A percentile compares a stretch with the other conserved stretches of the same genome.
These are phyloP conservation scores for Asterella californica DNA, from an alignment of 225 moss, liverwort and hornwort genomes.

Conservation along the genomic window DNA sequence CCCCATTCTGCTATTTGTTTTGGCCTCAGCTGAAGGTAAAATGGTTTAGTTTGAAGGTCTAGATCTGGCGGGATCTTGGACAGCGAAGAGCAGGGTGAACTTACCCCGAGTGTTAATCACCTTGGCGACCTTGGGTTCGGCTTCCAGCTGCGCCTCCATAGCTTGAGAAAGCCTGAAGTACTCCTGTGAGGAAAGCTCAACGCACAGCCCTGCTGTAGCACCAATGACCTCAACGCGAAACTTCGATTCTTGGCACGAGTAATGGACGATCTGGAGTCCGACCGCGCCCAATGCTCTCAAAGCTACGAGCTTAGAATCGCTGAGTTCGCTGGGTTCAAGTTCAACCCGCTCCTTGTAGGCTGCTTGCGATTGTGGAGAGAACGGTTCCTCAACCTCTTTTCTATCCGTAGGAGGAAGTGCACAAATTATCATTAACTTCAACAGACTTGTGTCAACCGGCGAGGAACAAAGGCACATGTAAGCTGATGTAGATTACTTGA, in stretches of 20 bases:
- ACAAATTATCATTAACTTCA: constrained; percentile 9
- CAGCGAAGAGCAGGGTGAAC: not conserved
- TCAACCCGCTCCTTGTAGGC: not conserved
- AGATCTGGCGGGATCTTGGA: too few relatives aligned
- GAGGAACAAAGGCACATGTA: too few relatives aligned
- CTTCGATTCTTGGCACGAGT: constrained; percentile 11
- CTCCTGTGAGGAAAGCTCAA: constrained; percentile 18
- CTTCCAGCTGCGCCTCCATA: constrained; percentile 9
- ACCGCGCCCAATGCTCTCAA: constrained; percentile 2
- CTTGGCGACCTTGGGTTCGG: not conserved
- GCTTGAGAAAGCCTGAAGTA: constrained; percentile 19
- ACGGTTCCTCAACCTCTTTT: not conserved
- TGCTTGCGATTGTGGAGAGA: not conserved
- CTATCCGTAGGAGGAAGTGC: not conserved
- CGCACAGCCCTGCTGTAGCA: not conserved
- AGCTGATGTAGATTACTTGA: too few relatives aligned
- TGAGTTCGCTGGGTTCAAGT: not conserved
- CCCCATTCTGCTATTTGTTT: not conserved
- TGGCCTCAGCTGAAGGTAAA: not conserved
- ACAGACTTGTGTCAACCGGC: not conserved
- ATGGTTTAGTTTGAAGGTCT: not conserved
- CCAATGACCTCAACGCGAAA: constrained; percentile 16
- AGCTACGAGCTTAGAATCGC: not conserved
- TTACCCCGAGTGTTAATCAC: not conserved
- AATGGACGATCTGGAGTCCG: constrained; percentile 3